phyloP scores from a whole-genome alignment of 2,329 filamentous ascomycete species.

The Verticillium longisporum region DNA sequence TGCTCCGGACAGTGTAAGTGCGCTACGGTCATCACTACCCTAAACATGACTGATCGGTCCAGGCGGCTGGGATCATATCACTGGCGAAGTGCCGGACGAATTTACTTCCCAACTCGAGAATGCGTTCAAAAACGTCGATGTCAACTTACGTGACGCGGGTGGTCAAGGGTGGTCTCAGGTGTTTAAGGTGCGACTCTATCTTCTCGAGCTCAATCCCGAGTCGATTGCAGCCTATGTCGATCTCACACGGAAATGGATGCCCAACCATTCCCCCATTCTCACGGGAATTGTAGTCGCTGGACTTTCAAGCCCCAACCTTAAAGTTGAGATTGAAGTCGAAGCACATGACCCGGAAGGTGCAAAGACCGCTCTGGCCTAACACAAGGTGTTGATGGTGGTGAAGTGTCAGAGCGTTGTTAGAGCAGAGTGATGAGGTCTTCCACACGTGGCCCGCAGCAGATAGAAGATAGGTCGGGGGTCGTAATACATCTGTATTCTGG shows the following conservation, averaged over 20 bases:
- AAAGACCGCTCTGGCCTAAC: neutral
- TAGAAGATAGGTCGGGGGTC: no score
- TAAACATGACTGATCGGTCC: neutral
- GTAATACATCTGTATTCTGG: no score
- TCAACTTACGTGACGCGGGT: conserved; percentile 32
- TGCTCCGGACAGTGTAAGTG: conserved; percentile 24
- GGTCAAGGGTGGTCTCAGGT: conserved; percentile 41
- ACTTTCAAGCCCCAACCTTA: conserved; percentile 32
- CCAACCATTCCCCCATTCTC: conserved; percentile 34
- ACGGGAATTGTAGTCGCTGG: conserved; percentile 31
- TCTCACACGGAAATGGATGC: conserved; percentile 32
- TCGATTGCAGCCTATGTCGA: conserved; percentile 20
- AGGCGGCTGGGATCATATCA: conserved; percentile 8
- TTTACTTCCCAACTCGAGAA: conserved; percentile 29
- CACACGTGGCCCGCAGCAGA: no score
- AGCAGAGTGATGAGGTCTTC: no score
- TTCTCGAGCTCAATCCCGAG: conserved; percentile 24
- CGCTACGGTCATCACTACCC: neutral
- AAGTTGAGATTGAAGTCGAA: conserved; percentile 38
- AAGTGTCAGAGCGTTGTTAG: no score
- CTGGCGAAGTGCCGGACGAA: conserved; percentile 16
- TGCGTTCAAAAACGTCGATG: conserved; percentile 42
- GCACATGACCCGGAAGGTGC: conserved; percentile 13
- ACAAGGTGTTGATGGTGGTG: no score
- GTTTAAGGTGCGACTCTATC: conserved; percentile 29